A percentile compares a stretch with the other conserved stretches of the same genome.
Conservation (phyloP, 2,329 filamentous ascomycete genomes). For the Lecanicillium sp. region DNA sequence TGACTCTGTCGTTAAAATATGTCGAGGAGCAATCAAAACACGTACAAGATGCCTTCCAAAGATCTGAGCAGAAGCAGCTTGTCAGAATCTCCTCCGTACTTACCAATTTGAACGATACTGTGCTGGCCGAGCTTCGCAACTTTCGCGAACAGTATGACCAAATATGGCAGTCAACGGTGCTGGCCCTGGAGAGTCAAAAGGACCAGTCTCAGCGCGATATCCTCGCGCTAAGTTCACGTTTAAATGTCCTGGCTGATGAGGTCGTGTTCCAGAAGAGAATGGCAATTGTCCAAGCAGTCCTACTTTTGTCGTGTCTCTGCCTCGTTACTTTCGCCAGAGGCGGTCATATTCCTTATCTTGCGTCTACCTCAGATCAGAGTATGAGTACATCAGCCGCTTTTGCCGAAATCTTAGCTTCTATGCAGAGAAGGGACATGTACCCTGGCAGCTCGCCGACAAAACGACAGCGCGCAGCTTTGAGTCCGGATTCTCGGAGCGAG, state of each 20-base stretch:
- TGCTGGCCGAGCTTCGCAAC: conserved; percentile 69
- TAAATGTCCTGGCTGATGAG: conserved; percentile 90
- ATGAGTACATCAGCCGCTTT: conserved; percentile 13
- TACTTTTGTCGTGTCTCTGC: conserved; percentile 78
- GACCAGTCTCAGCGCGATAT: conserved; percentile 79
- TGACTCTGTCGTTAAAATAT: conserved; percentile 86
- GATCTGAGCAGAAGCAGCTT: conserved; percentile 80
- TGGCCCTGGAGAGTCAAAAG: conserved; percentile 82
- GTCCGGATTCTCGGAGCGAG: neutral
- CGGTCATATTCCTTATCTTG: conserved; percentile 27
- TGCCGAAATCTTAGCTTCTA: conserved; percentile 13
- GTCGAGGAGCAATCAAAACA: conserved; percentile 94
- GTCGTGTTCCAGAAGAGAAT: conserved; percentile 82
- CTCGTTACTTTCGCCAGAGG: conserved; percentile 73
- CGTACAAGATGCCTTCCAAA: conserved; percentile 75
- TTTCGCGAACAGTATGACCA: conserved; percentile 87
- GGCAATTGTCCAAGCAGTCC: conserved; percentile 81
- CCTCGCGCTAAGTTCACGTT: conserved; percentile 67
- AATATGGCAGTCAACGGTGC: conserved; percentile 90
- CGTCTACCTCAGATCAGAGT: conserved; percentile 20
- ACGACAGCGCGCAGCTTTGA: neutral
- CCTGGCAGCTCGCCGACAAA: conserved; percentile 2
- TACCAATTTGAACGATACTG: conserved; percentile 76
- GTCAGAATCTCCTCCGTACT: conserved; percentile 77
- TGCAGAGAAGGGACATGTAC: conserved; percentile 9